Percentiles rank a stretch among this genome's conserved stretches.
Conservation (phyloP, 208 protist species). For the Polymyxa betae region DNA sequence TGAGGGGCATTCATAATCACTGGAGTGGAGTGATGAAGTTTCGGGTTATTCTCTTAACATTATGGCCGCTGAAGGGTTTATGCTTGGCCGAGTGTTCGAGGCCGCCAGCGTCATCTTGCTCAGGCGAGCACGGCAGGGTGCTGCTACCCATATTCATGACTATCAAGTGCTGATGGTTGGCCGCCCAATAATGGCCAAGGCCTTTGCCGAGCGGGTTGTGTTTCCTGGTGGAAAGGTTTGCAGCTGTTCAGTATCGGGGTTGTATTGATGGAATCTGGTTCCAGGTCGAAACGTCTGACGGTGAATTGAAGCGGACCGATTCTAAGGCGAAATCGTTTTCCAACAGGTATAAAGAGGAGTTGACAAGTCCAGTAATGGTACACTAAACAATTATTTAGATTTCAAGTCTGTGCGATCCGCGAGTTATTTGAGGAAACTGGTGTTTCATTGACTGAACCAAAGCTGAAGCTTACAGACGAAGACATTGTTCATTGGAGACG, state of each 20-base stretch:
- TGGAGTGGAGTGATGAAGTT: too few relatives aligned
- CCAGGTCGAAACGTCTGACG: neutral
- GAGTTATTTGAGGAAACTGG: conserved; percentile 46
- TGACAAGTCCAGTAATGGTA: neutral
- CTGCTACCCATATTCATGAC: neutral
- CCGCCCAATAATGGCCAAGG: neutral
- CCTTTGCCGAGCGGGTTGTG: conserved; percentile 25
- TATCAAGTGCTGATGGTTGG: neutral
- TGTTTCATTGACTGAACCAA: neutral
- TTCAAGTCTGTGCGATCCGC: conserved; percentile 13
- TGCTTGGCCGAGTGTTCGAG: neutral
- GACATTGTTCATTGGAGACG: neutral
- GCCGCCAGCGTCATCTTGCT: conserved; percentile 18
- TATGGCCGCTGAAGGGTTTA: too few relatives aligned
- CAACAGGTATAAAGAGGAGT: neutral
- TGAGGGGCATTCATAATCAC: too few relatives aligned
- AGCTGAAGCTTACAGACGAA: neutral
- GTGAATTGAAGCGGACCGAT: neutral
- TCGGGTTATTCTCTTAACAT: too few relatives aligned
- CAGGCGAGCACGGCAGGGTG: neutral
- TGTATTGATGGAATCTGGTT: neutral
- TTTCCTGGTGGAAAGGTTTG: conserved; percentile 37
- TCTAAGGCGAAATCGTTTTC: too few relatives aligned
- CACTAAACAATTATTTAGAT: neutral
- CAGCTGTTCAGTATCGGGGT: neutral